Base-by-base conservation (phyloP, 1,284 basidiomycete species). In the Pyrrhoderma lamaoense region DNA sequence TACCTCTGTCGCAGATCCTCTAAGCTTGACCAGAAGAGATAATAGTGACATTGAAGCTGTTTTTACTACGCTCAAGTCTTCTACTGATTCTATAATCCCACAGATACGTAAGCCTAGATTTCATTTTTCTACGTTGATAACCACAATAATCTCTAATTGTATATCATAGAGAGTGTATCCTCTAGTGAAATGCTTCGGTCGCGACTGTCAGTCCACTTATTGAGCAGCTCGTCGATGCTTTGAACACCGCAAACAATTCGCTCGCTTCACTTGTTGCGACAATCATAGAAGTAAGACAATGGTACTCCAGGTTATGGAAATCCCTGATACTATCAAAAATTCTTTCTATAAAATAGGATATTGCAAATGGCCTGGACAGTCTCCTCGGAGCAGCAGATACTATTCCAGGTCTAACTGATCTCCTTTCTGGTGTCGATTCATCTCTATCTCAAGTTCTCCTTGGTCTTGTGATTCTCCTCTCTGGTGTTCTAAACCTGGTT, bases 251-350 rank as follows among this genome's bases (percentile, higher is more conserved):
- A 13, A 40, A 54, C 9, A 27, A 21, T 19, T 40, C 54, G 31
- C 49, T 60, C 35, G 57, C 56, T 14, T 14, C 38, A 13, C 43
- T 58, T 2, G 25, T 54, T 39, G 46, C 59, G 3, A 51, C 35
- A 3, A 42, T 57, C 13, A 8, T 49, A 9, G 7, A 19, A 44
- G 40, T 53, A 8, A 8, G 35, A 45, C 13, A 23, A 14, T 48
- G 47, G n/a, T n/a, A n/a, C n/a, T n/a, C n/a, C n/a, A n/a, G n/a
- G n/a, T n/a, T n/a, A n/a, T n/a, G n/a, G n/a, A n/a, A n/a, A n/a
- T n/a, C n/a, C n/a, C n/a, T n/a, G n/a, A n/a, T n/a, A n/a, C n/a
- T n/a, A n/a, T n/a, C n/a, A n/a, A n/a, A n/a, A n/a, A n/a, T n/a
- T n/a, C n/a, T n/a, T n/a, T n/a, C n/a, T n/a, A n/a, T n/a, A n/a